Conservation (phyloP, 495 filamentous ascomycete genomes). For the Aspergillus heteromorphus region DNA sequence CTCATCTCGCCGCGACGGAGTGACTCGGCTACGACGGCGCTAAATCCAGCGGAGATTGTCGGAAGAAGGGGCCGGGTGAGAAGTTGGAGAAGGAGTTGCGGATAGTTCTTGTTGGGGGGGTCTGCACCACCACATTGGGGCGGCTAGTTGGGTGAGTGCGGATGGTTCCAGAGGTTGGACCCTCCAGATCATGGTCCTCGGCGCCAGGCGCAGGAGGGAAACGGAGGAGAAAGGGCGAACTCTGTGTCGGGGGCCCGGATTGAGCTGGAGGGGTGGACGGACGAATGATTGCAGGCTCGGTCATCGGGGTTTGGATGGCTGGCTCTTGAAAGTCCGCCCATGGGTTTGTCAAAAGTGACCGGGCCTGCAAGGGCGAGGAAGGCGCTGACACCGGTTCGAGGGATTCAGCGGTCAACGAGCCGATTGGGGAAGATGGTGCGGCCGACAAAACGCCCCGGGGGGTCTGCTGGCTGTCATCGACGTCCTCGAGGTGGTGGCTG, state of each 20-base stretch:
- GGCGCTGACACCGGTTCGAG: conserved; percentile 27
- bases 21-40: conserved; percentile 58
- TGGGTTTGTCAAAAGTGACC: conserved; percentile 37
- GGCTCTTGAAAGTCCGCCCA: conserved; percentile 30
- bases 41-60: conserved; percentile 51
- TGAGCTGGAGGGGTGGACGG: conserved; percentile 27
- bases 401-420: conserved; percentile 30
- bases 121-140: conserved; percentile 26
- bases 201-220: conserved; percentile 35
- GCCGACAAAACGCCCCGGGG: conserved; percentile 32
- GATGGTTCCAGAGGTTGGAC: conserved; percentile 16
- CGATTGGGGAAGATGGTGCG: conserved; percentile 28
- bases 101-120: conserved; percentile 26
- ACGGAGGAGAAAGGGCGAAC: conserved; percentile 36
- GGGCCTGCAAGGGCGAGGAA: conserved; percentile 27
- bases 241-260: conserved; percentile 6
- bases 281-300: conserved; percentile 24
- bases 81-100: conserved; percentile 40
- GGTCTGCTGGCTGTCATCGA: conserved; percentile 31
- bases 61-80: conserved; percentile 44
- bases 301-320: conserved; percentile 10
- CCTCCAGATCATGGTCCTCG: conserved; percentile 21
- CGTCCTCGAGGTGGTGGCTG: conserved; percentile 29
- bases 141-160: conserved; percentile 12
- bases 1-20: conserved; percentile 47